Base-by-base conservation (phyloP, 176 grass and related monocot genomes). In the Poa pratensis region DNA sequence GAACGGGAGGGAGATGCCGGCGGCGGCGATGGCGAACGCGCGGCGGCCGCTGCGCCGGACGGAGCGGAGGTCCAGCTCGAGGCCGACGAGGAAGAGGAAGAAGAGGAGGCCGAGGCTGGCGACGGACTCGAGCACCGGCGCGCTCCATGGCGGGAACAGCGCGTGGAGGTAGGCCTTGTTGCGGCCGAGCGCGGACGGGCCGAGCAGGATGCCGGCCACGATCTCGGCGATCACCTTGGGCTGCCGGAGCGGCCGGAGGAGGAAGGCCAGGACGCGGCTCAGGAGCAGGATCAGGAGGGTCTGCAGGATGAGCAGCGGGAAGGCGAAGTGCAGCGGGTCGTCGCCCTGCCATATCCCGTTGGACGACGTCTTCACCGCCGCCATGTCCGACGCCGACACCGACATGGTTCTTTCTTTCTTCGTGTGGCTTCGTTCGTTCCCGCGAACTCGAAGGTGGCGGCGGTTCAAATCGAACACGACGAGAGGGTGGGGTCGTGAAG, bases 211-310 rank as follows among this genome's bases (percentile, higher is more conserved):
- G 19, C 95, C 95, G 0, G 88, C 95, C 0, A 94, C 77, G 75
- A 94, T 97, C 95, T 97, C 95, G 5, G 95, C 95, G 81, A 97
- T 91, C 27, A 94, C 92, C 79, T 97, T 94, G 57, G 95, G 95
- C 75, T 97, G 95, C 0, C 92, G 92, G 53, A 97, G 92, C 1
- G 95, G 95, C 7, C 85, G 88, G 71, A 97, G 88, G 19, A 93
- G 69, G 69, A 91, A 88, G n/a, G 95, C 86, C 1, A 97, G 90
- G 14, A 84, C 6, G 28, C 95, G 95, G 86, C 95, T 87, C 19
- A 97, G 85, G 43, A 90, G 57, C 0, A 95, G 76, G 58, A 97
- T 88, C 42, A 97, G 63, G 5, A 92, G 89, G 3, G 92, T 75
- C 34, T 97, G 95, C 0, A 93, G 54, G 75, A 95, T 93, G 35